phyloP scores from a whole-genome alignment of 2,329 filamentous ascomycete species.

The Fusarium poae region DNA sequence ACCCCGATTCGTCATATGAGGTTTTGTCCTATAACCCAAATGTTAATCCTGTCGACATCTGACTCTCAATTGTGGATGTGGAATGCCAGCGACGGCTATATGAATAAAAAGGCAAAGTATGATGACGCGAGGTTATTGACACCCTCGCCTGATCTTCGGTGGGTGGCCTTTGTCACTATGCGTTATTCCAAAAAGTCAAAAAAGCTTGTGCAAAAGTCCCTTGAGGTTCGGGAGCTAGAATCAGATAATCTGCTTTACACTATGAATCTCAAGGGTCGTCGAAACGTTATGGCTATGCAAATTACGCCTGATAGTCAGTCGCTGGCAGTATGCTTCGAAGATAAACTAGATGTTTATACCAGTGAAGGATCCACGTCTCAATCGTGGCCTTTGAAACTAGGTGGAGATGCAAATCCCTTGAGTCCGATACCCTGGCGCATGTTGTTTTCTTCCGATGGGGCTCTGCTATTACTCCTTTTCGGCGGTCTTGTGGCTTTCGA shows the following conservation, averaged over 20 bases:
- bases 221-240: not conserved
- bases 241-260: not conserved
- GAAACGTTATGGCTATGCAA: not conserved
- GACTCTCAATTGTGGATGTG: not conserved
- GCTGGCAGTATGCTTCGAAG: not conserved
- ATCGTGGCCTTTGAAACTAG: not conserved
- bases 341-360: not conserved
- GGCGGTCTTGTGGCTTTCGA: too few species aligned
- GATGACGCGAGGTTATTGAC: not conserved
- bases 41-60: not conserved
- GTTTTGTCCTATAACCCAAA: not conserved
- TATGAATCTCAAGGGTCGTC: not conserved
- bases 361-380: not conserved
- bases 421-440: too few species aligned
- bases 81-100: not conserved
- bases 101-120: not conserved
- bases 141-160: not conserved
- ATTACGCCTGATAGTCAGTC: not conserved
- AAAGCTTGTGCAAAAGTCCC: not conserved
- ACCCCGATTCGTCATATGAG: not conserved
- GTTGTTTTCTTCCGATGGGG: too few species aligned
- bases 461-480: too few species aligned
- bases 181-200: too few species aligned
- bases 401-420: too few species aligned
- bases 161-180: not conserved